Percentiles rank a stretch among this genome's conserved stretches.
phyloP scores from a whole-genome alignment of 2,329 filamentous ascomycete genomes.

The Aspergillus transmontanensis region DNA sequence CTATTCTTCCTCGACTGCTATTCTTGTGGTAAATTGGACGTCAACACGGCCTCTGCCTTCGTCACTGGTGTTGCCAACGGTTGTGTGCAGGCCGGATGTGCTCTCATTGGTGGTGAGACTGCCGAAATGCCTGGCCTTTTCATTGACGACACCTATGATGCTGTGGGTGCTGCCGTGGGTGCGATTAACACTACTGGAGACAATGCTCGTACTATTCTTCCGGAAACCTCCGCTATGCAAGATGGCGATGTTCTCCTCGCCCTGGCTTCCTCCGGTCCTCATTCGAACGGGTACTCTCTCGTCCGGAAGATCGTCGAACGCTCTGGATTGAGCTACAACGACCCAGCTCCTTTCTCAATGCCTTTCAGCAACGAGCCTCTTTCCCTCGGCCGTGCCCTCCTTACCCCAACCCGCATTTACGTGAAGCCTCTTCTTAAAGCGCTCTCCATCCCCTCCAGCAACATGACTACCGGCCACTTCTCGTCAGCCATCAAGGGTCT shows the following conservation, averaged over 20 bases:
- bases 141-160: slow-evolving; percentile 84
- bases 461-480: slow-evolving; percentile 41
- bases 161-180: slow-evolving; percentile 85
- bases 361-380: slow-evolving; percentile 64
- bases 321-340: slow-evolving; percentile 70
- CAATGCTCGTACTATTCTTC: slow-evolving; percentile 67
- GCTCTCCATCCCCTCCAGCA: slow-evolving; percentile 43
- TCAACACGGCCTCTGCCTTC: slow-evolving; percentile 77
- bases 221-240: slow-evolving; percentile 73
- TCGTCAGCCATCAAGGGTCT: slow-evolving; percentile 77
- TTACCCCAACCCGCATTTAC: slow-evolving; percentile 92
- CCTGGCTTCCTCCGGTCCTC: slow-evolving; percentile 80
- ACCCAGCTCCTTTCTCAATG: slow-evolving; percentile 74
- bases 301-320: slow-evolving; percentile 83
- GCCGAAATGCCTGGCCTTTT: slow-evolving; percentile 99
- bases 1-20: slow-evolving; percentile 98
- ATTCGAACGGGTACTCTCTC: slow-evolving; percentile 98
- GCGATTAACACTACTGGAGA: slow-evolving; percentile 64
- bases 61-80: slow-evolving; percentile 87
- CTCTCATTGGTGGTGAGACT: slow-evolving; percentile 94
- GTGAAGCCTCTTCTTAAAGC: slow-evolving; percentile 77
- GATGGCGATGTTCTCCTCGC: slow-evolving; percentile 84
- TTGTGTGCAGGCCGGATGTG: slow-evolving; percentile 81
- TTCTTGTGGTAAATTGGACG: slow-evolving; percentile 84
- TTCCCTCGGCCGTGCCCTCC: slow-evolving; percentile 70